Conservation (phyloP, 495 filamentous ascomycete genomes). For the Peziza echinospora region DNA sequence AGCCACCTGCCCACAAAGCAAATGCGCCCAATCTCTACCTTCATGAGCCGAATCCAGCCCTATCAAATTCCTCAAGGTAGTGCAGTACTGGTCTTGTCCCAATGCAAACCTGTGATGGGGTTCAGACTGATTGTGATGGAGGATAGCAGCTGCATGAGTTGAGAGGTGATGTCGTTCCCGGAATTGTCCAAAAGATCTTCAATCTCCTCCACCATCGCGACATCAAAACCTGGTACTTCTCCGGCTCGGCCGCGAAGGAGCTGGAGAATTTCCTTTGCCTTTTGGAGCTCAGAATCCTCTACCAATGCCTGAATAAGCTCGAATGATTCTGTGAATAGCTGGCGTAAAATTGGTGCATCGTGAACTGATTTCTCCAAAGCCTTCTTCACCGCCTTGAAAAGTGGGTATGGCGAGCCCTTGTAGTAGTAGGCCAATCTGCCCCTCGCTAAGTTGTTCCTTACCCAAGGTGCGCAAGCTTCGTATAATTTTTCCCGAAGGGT, state of each 20-base stretch:
- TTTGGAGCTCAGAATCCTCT: background rate
- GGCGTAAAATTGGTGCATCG: no score
- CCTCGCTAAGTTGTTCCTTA: background rate
- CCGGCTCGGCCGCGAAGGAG: background rate
- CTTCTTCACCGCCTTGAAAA: background rate
- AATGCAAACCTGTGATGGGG: no score
- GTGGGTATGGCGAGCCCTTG: background rate
- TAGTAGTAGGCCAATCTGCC: background rate
- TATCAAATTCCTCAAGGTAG: no score
- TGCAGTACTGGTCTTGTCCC: no score
- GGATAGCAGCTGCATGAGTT: no score
- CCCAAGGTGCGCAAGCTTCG: background rate
- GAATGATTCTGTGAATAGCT: no score
- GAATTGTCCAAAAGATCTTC: background rate
- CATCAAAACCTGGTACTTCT: background rate
- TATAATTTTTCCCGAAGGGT: background rate
- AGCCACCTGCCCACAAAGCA: no score
- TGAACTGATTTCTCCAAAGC: no score
- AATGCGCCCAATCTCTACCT: no score
- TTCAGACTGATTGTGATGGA: no score
- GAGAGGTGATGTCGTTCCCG: no score
- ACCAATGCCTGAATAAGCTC: background rate
- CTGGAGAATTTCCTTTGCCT: background rate
- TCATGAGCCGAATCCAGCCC: no score
- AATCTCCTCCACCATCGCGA: background rate